Evolutionary conservation across 306 rosid species (phyloP).

Genomic region (Rubus idaeus): DNA sequence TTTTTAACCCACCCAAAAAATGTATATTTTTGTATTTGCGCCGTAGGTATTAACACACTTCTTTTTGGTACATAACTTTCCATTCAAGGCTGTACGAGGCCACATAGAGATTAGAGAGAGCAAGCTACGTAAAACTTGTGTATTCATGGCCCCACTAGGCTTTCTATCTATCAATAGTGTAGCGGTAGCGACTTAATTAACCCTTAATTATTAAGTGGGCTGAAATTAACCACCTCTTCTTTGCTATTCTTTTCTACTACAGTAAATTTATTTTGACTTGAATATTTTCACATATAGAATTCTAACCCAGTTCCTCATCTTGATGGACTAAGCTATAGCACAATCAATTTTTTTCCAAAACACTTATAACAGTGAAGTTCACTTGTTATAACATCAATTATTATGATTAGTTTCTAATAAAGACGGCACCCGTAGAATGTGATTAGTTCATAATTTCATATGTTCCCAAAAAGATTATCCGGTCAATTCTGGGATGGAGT

Average conservation of each 20-base stretch:
- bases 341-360: no score
- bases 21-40: neutral
- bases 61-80: neutral
- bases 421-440: no score
- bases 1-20: no score
- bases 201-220: neutral
- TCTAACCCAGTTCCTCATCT: neutral
- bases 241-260: neutral
- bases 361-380: neutral
- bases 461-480: neutral
- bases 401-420: neutral
- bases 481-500: no score
- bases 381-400: neutral
- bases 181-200: neutral
- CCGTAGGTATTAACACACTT: neutral
- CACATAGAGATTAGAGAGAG: no score
- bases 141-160: neutral
- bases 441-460: neutral
- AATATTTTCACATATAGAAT: no score
- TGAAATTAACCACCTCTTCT: no score
- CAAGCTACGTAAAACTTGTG: neutral
- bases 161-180: neutral
- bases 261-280: neutral
- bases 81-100: neutral
- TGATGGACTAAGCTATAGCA: no score